Evolutionary conservation across 768 basidiomycete species (phyloP).

Genomic region (Boletus edulis): DNA sequence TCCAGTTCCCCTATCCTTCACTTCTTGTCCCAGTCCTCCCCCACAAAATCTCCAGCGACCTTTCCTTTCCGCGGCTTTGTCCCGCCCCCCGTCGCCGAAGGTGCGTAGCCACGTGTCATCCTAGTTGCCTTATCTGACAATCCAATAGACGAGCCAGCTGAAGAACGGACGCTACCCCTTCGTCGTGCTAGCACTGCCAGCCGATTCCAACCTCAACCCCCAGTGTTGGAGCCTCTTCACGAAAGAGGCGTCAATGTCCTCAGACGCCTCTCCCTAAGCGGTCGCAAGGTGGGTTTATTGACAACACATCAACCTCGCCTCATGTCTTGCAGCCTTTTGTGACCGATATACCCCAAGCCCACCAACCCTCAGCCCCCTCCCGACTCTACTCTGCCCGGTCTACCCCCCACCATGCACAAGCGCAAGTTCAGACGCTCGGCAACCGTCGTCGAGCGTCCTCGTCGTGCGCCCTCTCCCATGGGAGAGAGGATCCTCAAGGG

Average conservation of each 20-base stretch:
- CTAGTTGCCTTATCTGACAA: background rate
- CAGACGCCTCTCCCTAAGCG: constrained; percentile 72
- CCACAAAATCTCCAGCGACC: constrained; percentile 49
- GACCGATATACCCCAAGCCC: constrained; percentile 22
- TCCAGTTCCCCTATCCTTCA: constrained; percentile 72
- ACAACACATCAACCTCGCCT: background rate
- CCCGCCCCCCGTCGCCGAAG: constrained; percentile 59
- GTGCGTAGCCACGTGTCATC: constrained; percentile 34
- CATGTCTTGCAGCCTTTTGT: constrained; percentile 6
- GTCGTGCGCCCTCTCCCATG: constrained; percentile 82
- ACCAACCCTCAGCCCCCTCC: constrained; percentile 48
- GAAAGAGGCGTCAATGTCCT: constrained; percentile 73
- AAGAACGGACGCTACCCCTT: constrained; percentile 40
- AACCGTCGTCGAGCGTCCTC: constrained; percentile 51
- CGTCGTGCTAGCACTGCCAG: constrained; percentile 62
- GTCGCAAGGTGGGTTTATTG: constrained; percentile 49
- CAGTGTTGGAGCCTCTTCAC: constrained; percentile 44
- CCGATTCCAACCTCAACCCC: constrained; percentile 49
- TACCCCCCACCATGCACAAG: constrained; percentile 14
- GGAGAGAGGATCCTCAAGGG: constrained; percentile 89
- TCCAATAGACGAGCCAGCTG: constrained; percentile 38
- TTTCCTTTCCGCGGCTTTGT: constrained; percentile 60
- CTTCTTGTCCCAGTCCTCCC: constrained; percentile 61
- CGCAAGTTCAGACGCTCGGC: constrained; percentile 55
- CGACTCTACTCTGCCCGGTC: constrained; percentile 43